Evolutionary conservation across 257 asterid genomes (phyloP).

Genomic region (Solanum bulbocastanum): DNA sequence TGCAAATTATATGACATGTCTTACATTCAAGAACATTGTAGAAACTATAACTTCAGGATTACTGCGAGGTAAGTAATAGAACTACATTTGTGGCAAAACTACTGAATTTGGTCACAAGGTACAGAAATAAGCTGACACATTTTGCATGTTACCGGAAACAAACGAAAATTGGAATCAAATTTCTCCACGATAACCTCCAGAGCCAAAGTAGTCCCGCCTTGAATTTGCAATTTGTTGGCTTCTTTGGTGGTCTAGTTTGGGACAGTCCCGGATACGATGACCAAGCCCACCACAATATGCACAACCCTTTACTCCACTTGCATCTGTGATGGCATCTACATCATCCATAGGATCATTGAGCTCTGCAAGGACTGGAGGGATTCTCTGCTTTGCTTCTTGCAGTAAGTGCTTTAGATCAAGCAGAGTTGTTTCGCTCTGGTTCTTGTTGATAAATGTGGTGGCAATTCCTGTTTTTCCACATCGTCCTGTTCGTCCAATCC

Average conservation of each 20-base stretch:
- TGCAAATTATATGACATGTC: not conserved
- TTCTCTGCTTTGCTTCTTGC: slow-evolving; percentile 81
- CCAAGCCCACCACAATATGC: slow-evolving; percentile 78
- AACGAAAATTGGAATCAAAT: slow-evolving; percentile 23
- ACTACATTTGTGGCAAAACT: not conserved
- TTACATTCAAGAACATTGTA: not conserved
- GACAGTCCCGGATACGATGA: slow-evolving; percentile 72
- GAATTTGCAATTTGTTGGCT: slow-evolving; percentile 70
- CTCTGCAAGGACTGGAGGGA: slow-evolving; percentile 75
- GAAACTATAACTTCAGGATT: not conserved
- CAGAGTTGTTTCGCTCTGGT: slow-evolving; percentile 65
- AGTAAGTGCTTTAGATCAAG: slow-evolving; percentile 71
- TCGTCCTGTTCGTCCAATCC: slow-evolving; percentile 76
- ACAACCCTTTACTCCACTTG: slow-evolving; percentile 80
- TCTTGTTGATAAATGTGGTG: slow-evolving; percentile 71
- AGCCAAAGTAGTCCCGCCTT: slow-evolving; percentile 63
- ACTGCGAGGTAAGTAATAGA: not conserved
- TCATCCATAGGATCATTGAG: slow-evolving; percentile 78
- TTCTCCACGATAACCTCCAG: slow-evolving; percentile 83
- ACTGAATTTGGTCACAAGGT: not conserved
- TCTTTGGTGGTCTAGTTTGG: slow-evolving; percentile 73
- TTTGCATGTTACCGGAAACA: slow-evolving; percentile 6
- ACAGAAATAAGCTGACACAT: not conserved
- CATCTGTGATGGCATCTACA: slow-evolving; percentile 55
- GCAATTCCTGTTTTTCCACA: slow-evolving; percentile 90